phyloP scores from a whole-genome alignment of 2,329 filamentous ascomycete genomes.

The Colletotrichum cereale region DNA sequence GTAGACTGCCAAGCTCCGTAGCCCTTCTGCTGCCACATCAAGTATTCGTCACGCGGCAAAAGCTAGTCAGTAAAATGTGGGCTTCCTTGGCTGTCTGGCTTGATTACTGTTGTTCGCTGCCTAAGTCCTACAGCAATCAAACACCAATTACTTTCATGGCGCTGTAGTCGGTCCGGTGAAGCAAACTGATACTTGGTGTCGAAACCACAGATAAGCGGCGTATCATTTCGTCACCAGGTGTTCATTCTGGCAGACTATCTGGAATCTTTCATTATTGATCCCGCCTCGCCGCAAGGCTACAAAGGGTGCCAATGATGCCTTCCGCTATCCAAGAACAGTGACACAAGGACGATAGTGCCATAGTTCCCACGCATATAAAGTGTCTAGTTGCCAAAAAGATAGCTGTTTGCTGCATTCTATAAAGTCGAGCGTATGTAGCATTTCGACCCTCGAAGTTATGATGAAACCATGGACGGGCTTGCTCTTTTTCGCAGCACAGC shows the following conservation, averaged over 20 bases:
- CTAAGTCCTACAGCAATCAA: no score
- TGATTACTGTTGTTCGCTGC: background rate
- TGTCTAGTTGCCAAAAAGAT: no score
- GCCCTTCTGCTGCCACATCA: background rate
- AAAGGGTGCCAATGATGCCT: no score
- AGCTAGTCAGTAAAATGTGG: background rate
- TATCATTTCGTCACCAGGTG: no score
- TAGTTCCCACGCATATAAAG: no score
- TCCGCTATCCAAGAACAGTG: background rate
- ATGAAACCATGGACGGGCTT: no score
- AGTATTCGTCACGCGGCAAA: background rate
- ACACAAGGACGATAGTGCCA: no score
- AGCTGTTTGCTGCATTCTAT: no score
- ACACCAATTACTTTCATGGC: background rate
- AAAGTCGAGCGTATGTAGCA: no score
- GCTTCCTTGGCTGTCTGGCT: background rate
- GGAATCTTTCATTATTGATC: background rate
- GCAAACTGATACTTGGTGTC: background rate
- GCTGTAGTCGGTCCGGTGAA: background rate
- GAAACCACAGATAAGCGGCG: background rate
- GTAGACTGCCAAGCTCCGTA: background rate
- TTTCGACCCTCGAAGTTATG: no score
- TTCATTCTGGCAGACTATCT: background rate
- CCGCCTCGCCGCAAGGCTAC: background rate
- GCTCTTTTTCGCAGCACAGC: no score